phyloP scores from a whole-genome alignment of 1,284 basidiomycete genomes.

The Leccinum angustisporum region DNA sequence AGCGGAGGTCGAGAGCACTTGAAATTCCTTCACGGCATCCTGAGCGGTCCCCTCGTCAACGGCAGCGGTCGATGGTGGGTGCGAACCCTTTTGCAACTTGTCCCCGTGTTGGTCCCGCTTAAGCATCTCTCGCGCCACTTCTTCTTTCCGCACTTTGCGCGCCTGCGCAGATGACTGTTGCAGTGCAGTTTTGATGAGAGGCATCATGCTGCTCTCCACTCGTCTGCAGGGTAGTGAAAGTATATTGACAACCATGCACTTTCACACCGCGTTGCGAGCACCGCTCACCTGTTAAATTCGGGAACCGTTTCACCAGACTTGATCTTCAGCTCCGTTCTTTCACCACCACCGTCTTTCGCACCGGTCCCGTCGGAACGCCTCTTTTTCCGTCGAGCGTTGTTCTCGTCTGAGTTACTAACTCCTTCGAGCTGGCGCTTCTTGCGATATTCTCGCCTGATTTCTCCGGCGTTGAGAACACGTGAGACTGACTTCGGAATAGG shows the following conservation, averaged over 20 bases:
- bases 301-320: slow-evolving; percentile 66
- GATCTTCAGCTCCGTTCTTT: slow-evolving; percentile 44
- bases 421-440: slow-evolving; percentile 49
- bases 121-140: slow-evolving; percentile 30
- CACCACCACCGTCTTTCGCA: slow-evolving; percentile 20
- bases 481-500: slow-evolving; percentile 65
- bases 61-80: slow-evolving; percentile 15
- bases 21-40: slow-evolving; percentile 52
- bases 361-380: slow-evolving; percentile 26
- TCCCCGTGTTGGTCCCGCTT: slow-evolving; percentile 16
- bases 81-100: slow-evolving; percentile 19
- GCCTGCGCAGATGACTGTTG: slow-evolving; percentile 52
- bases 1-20: slow-evolving; percentile 48
- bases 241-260: slow-evolving; percentile 8
- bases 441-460: slow-evolving; percentile 54
- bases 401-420: slow-evolving; percentile 31
- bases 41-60: slow-evolving; percentile 14
- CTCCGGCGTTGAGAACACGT: slow-evolving; percentile 61
- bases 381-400: slow-evolving; percentile 40
- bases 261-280: slow-evolving; percentile 8
- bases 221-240: slow-evolving; percentile 43
- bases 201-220: slow-evolving; percentile 69
- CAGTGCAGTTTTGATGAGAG: slow-evolving; percentile 59
- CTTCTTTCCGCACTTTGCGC: slow-evolving; percentile 48
- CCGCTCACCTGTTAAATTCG: slow-evolving; percentile 69